phyloP scores from a whole-genome alignment of 257 asterid species.

The Nicotiana undulata region DNA sequence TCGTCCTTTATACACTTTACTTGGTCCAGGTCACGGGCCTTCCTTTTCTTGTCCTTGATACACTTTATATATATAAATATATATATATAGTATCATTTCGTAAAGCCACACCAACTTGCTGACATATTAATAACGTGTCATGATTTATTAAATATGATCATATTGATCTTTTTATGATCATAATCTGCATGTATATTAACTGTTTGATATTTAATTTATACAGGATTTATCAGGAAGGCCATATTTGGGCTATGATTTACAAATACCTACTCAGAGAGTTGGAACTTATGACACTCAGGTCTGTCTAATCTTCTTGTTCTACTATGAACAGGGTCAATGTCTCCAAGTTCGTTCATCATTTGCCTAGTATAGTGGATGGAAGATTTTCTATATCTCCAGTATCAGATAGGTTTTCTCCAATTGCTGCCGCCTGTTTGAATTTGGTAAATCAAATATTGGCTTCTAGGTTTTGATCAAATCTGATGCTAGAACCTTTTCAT shows the following conservation, averaged over 20 bases:
- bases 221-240: slow-evolving; percentile 99
- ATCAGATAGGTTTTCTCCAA: not conserved
- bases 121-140: not conserved
- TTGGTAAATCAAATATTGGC: not conserved
- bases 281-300: slow-evolving; percentile 97
- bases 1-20: too few relatives aligned
- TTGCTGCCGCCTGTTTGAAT: not conserved
- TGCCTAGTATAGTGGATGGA: not conserved
- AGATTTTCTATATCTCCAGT: not conserved
- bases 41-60: too few relatives aligned
- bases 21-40: too few relatives aligned
- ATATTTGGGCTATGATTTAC: slow-evolving; percentile 68
- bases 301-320: slow-evolving; percentile 1
- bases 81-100: not conserved
- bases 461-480: not conserved
- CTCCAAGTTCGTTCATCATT: not conserved
- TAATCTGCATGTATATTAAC: not conserved
- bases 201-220: not conserved
- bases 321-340: not conserved
- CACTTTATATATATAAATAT: too few relatives aligned
- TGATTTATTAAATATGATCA: not conserved
- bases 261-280: slow-evolving; percentile 84
- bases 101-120: not conserved
- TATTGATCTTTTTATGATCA: not conserved
- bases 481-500: not conserved